Base-by-base conservation (phyloP, 2,329 filamentous ascomycete genomes). In the Cladosporium sp. region DNA sequence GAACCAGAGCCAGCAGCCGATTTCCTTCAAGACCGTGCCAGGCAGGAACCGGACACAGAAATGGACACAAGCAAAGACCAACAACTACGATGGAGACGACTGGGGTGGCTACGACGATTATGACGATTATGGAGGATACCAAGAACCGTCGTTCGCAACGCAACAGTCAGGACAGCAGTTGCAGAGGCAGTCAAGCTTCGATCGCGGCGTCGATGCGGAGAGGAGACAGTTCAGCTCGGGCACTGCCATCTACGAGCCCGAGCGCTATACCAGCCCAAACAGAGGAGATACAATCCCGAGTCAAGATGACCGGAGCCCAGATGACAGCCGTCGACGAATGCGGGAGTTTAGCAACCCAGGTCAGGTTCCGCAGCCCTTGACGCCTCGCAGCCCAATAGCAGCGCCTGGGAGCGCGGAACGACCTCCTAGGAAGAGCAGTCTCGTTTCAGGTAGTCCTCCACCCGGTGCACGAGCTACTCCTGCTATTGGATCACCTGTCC, bases 41-140 rank as follows among this genome's bases (percentile, higher is more conserved):
- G 93, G 90, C 74, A 86, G 93, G 61, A 83, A 86, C 57, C 96
- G 96, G 77, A 97, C 92, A 56, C 89, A 87, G 75, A 96, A 96
- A 82, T 97, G 93, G 93, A 88, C 93, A 36, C 88, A 96, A 68
- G 93, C 93, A 35, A 93, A 92, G 73, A 81, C 85, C 58, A 86
- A 89, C 66, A 89, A 85, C 69, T 97, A 97, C 69, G 92, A 93
- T 67, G 93, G 92, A 62, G 91, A 95, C 67, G 93, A 96, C 69
- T 97, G 93, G 92, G 93, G 91, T 35, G 88, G 84, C 42, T 78
- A 77, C 61, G 78, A 80, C 62, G 80, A 82, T 49, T 80, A 85
- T 55, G 78, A 82, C 56, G 78, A 81, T 58, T 79, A 80, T 62
- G 81, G 83, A 39, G 80, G 81, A 35, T 74, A 78, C 40, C 71